phyloP scores from a whole-genome alignment of 2,329 filamentous ascomycete genomes.

The Xylariaceae sp. region DNA sequence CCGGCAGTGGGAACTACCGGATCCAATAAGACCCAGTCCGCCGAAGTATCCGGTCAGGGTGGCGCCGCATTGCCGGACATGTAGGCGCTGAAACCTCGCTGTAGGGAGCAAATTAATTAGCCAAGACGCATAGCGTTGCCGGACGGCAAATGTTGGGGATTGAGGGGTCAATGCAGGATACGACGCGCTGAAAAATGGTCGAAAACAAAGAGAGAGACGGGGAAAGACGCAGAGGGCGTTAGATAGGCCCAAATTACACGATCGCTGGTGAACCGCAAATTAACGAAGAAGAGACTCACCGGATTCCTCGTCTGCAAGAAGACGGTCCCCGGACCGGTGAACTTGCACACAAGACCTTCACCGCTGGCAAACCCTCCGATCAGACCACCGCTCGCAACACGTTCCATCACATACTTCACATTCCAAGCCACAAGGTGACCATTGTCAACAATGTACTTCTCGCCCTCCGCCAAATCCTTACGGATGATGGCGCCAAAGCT shows the following conservation, averaged over 20 bases:
- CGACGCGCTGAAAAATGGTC: no score
- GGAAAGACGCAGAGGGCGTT: no score
- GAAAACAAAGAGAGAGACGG: not conserved
- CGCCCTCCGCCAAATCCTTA: constrained; percentile 73
- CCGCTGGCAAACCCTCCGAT: constrained; percentile 79
- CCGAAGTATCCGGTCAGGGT: constrained; percentile 17
- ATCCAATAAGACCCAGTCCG: no score
- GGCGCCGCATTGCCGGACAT: constrained; percentile 44
- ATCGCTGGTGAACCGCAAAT: not conserved
- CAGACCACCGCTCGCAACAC: constrained; percentile 84
- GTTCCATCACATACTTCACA: constrained; percentile 86
- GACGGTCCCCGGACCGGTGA: constrained; percentile 84
- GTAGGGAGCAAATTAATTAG: constrained; percentile 10
- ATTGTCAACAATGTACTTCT: constrained; percentile 90
- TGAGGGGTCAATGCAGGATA: no score
- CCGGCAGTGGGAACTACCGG: no score
- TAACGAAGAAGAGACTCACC: constrained; percentile 38
- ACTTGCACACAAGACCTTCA: constrained; percentile 92
- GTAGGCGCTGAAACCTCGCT: constrained; percentile 52
- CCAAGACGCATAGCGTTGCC: not conserved
- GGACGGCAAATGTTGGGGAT: not conserved
- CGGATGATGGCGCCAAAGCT: constrained; percentile 93
- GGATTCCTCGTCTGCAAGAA: constrained; percentile 92
- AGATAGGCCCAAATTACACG: no score
- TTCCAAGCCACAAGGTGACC: constrained; percentile 96